Base-by-base conservation (phyloP, 179 eudicot genomes). In the Silene coronaria region DNA sequence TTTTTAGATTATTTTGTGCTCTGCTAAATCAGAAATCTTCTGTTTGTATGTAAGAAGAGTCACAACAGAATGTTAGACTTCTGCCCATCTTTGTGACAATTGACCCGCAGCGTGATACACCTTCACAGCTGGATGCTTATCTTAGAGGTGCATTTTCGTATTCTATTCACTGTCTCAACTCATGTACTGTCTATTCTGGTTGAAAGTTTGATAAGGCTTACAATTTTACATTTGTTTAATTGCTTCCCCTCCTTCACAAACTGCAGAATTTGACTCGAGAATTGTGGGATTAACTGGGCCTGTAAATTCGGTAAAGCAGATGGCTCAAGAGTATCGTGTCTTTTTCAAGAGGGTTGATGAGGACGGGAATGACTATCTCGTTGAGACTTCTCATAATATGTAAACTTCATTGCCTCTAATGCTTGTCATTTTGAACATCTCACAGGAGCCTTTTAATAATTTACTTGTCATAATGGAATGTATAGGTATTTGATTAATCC, bases 51-150 rank as follows among this genome's bases (percentile, higher is more conserved):
- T 83, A 65, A 78, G 81, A 71, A 90, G 97, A 88, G 76, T 85
- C 90, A 17, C 80, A 88, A 78, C 86, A 86, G 79, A 83, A 84
- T 68, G 81, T 85, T 65, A 89, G 83, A 87, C 78, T 92, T 78
- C 80, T 87, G 24, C 98, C 98, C 17, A 77, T 89, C 71, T 92
- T 90, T 81, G 97, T 94, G 72, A 88, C 97, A 26, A 67, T 92
- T 77, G 98, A 94, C 84, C 98, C 98, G 75, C 98, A 92, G 74
- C 92, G 98, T 70, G 98, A 94, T 80, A 84, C 84, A 17, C 91
- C 96, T 70, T 70, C 87, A n/a, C 98, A 94, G 9, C 87, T 92
- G 51, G 83, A 86, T 78, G 94, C 94, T 73, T 94, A 94, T 88
- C 91, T 94, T 63, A 79, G 76, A 78, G 98, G 98, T 89, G 76